These are phyloP conservation scores for Nakaseomyces nivariensis DNA, from an alignment of 1,139 yeast genomes.

Conservation along the genomic window DNA sequence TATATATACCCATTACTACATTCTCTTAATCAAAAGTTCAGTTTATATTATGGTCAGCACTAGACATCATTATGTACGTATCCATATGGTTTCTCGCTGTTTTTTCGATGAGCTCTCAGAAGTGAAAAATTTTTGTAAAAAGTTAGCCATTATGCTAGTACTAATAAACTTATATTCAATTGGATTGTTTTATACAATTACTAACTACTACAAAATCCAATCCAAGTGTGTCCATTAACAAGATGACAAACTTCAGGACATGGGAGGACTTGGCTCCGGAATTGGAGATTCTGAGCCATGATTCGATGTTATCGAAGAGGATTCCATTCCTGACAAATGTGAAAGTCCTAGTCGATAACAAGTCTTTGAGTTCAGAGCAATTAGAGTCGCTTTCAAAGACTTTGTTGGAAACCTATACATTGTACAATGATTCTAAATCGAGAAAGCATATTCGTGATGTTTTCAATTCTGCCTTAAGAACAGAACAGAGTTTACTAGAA, in stretches of 20 bases:
- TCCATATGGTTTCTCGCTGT: too few species aligned
- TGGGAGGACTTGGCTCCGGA: conserved; percentile 18
- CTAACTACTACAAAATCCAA: too few species aligned
- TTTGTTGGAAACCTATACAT: conserved; percentile 34
- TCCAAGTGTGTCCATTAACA: not conserved
- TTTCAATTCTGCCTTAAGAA: conserved; percentile 31
- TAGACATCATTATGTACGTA: too few species aligned
- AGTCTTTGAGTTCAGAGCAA: conserved; percentile 17
- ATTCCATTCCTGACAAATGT: conserved; percentile 15
- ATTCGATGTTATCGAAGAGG: conserved; percentile 16
- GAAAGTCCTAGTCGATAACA: conserved; percentile 11
- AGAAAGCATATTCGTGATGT: conserved; percentile 35
- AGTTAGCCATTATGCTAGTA: not conserved
- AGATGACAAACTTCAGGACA: not conserved
- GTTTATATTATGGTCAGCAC: too few species aligned
- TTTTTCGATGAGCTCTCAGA: not conserved
- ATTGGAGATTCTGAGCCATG: conserved; percentile 14
- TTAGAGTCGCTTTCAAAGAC: conserved; percentile 16
- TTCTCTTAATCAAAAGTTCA: too few species aligned
- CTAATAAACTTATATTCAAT: too few species aligned
- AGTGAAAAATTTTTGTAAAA: not conserved
- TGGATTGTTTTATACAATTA: too few species aligned
- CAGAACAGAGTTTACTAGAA: conserved; percentile 31
- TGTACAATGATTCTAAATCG: conserved; percentile 41
- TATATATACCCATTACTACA: too few species aligned